phyloP scores from a whole-genome alignment of 139 green algal genomes.

The Coelastrella sp. region DNA sequence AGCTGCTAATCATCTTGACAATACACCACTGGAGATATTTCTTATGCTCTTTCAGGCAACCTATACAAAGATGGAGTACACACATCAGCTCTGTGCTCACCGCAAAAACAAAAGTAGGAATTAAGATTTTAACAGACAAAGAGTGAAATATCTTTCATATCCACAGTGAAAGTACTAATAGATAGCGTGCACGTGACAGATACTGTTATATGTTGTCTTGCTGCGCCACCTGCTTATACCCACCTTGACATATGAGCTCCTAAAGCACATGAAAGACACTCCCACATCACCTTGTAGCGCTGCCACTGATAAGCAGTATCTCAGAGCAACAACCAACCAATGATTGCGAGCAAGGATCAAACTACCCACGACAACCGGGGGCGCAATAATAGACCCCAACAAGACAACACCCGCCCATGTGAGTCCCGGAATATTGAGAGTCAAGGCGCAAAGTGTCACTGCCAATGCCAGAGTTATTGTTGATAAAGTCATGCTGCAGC shows the following conservation, averaged over 20 bases:
- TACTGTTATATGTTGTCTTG: not conserved
- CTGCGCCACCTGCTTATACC: no score
- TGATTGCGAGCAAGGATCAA: slow-evolving; percentile 42
- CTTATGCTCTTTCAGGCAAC: no score
- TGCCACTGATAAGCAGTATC: slow-evolving; percentile 39
- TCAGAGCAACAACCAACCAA: slow-evolving; percentile 41
- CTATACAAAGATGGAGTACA: no score
- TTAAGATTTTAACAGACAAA: no score
- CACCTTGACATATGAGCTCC: not conserved
- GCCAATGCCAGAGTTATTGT: not conserved
- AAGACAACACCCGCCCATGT: slow-evolving; percentile 30
- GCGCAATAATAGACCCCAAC: slow-evolving; percentile 27
- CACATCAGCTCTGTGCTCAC: no score
- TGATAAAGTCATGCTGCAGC: not conserved
- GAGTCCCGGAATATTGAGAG: not conserved
- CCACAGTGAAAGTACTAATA: not conserved
- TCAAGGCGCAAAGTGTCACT: slow-evolving; percentile 2
- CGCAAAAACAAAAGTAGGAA: no score
- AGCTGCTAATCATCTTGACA: no score
- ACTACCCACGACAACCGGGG: slow-evolving; percentile 6
- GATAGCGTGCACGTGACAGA: not conserved
- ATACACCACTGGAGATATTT: no score
- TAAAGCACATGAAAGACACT: not conserved
- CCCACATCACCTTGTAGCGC: slow-evolving; percentile 20
- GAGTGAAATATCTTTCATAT: no score